Percentiles rank a stretch among this genome's conserved stretches.
Conservation (phyloP, 768 basidiomycete species). For the Trametes cinnabarina region DNA sequence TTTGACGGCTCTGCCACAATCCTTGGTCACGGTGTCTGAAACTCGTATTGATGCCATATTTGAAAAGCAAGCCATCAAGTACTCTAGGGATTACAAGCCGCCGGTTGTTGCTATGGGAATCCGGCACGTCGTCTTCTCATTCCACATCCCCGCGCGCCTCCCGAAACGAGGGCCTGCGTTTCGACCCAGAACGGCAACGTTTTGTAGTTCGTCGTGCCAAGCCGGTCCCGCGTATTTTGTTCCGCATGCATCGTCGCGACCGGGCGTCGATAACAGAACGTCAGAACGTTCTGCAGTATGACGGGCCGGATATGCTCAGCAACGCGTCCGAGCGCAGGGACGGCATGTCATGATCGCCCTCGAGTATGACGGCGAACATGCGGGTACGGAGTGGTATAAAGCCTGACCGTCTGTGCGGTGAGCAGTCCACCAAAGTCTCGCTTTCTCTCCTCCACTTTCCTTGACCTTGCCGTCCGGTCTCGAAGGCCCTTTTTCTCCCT, state of each 20-base stretch:
- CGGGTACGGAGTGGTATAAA: slow-evolving; percentile 3
- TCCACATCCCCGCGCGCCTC: too few species aligned
- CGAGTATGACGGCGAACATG: neutral
- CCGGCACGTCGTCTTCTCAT: neutral
- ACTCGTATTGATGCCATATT: too few species aligned
- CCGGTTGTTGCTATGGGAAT: slow-evolving; percentile 9
- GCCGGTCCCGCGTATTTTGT: neutral
- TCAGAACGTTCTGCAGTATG: slow-evolving; percentile 1
- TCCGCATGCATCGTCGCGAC: slow-evolving; percentile 2
- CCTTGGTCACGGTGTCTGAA: too few species aligned
- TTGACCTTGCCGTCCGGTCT: slow-evolving; percentile 21
- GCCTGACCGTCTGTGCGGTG: neutral
- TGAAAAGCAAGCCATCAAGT: too few species aligned
- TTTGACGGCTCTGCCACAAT: too few species aligned
- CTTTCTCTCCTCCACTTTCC: slow-evolving; percentile 21
- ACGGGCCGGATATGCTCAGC: neutral
- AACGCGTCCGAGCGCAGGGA: neutral
- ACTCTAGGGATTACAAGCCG: neutral
- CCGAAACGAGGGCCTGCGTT: neutral
- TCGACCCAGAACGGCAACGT: neutral
- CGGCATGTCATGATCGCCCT: too few species aligned
- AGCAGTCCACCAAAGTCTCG: neutral
- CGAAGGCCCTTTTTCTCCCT: slow-evolving; percentile 19
- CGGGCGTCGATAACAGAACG: slow-evolving; percentile 10
- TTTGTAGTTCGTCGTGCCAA: slow-evolving; percentile 1